Percentiles rank a stretch among this genome's conserved stretches.
phyloP scores from a whole-genome alignment of 371 early-diverging fungal species.

The Rozella allomycis region DNA sequence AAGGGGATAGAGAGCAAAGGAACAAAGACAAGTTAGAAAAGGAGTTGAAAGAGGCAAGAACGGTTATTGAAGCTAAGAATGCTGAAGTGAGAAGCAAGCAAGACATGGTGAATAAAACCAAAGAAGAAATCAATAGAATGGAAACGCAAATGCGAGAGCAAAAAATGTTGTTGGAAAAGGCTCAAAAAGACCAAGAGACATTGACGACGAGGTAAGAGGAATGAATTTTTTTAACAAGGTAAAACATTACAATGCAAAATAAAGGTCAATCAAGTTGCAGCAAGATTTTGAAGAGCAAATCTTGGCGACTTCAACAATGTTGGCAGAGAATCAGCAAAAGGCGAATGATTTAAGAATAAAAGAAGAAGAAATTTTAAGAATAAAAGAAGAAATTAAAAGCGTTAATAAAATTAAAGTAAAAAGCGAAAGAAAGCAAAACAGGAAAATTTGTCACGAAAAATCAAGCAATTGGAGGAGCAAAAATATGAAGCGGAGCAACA shows the following conservation, averaged over 20 bases:
- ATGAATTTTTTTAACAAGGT: too few relatives aligned
- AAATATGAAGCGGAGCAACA: slow-evolving; percentile 18
- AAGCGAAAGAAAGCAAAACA: too few relatives aligned
- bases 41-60: slow-evolving; percentile 22
- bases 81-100: slow-evolving; percentile 25
- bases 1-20: slow-evolving; percentile 21
- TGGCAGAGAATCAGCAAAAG: slow-evolving; percentile 13
- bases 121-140: slow-evolving; percentile 20
- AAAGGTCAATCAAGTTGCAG: slow-evolving; percentile 23
- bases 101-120: slow-evolving; percentile 19
- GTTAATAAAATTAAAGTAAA: slow-evolving; percentile 16
- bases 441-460: slow-evolving; percentile 5
- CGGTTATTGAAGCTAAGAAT: slow-evolving; percentile 20
- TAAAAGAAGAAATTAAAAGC: slow-evolving; percentile 15
- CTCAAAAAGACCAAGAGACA: slow-evolving; percentile 18
- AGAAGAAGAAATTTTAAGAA: slow-evolving; percentile 12
- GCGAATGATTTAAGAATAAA: slow-evolving; percentile 10
- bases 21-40: slow-evolving; percentile 26
- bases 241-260: too few relatives aligned
- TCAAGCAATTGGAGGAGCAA: slow-evolving; percentile 16
- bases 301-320: slow-evolving; percentile 10
- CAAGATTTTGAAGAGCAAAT: slow-evolving; percentile 24
- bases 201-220: slow-evolving; percentile 5
- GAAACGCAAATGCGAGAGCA: slow-evolving; percentile 23
- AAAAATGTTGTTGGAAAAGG: slow-evolving; percentile 18